Percentiles rank a stretch among this genome's conserved stretches.
phyloP scores from a whole-genome alignment of 2,329 filamentous ascomycete species.

The Colletotrichum liriopes region DNA sequence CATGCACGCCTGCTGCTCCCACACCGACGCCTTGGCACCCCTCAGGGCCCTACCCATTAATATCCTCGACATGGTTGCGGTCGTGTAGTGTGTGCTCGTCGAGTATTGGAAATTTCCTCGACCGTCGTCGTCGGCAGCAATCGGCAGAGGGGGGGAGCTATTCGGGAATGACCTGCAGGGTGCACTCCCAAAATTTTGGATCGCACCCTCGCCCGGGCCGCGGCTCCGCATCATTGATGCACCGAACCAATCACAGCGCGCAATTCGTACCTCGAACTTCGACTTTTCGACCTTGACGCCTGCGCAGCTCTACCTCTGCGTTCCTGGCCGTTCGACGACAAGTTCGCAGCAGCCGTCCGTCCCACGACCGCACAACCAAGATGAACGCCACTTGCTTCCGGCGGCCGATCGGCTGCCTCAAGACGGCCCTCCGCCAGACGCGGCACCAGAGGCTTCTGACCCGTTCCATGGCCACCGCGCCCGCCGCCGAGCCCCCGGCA shows the following conservation, averaged over 20 bases:
- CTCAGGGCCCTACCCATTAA: constrained; percentile 41
- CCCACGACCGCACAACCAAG: constrained; percentile 45
- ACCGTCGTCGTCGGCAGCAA: constrained; percentile 21
- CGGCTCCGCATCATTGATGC: constrained; percentile 44
- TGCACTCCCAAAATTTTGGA: constrained; percentile 39
- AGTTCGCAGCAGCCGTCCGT: constrained; percentile 6
- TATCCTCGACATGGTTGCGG: constrained; percentile 35
- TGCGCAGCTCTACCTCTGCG: background rate
- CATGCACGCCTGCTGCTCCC: constrained; percentile 39
- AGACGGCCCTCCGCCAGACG: constrained; percentile 73
- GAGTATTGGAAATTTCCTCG: constrained; percentile 8
- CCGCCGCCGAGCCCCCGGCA: constrained; percentile 49
- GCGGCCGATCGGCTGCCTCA: constrained; percentile 82
- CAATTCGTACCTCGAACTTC: constrained; percentile 43
- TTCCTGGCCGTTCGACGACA: constrained; percentile 17
- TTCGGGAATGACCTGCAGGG: constrained; percentile 13
- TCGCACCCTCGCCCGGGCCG: background rate
- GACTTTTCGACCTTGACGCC: constrained; percentile 38
- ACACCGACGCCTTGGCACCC: constrained; percentile 36
- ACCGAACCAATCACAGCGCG: constrained; percentile 56
- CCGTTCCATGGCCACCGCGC: constrained; percentile 65
- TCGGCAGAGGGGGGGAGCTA: constrained; percentile 19
- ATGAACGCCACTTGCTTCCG: constrained; percentile 77
- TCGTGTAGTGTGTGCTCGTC: constrained; percentile 1
- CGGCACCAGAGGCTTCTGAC: constrained; percentile 63